Evolutionary conservation across 106 monocot species (phyloP), one percentile per base, ranked within the genome.

Genomic region (Posidonia australis): DNA sequence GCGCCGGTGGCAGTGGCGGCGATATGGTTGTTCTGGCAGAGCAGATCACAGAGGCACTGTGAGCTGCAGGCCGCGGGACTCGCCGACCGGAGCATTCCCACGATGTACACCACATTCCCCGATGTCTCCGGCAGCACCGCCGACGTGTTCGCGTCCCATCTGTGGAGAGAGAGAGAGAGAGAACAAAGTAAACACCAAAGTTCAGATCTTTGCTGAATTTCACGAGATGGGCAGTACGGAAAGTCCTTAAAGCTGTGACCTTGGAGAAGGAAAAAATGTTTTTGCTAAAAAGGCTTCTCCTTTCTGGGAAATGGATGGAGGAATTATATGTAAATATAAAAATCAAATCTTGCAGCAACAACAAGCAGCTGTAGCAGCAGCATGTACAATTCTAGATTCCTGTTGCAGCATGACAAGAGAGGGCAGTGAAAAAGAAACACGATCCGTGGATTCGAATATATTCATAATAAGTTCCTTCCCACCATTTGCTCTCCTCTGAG

Each of bases 121-220:
- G 27, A 44, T 9, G 30, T 51, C 29, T 79, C 82, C 32, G 87
- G 92, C 5, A 92, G 53, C 48, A 92, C 82, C 0, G 70, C 84
- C 21, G 92, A 92, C 12, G 76, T 76, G 70, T 92, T 87, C 32
- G 58, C 41, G 43, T 80, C 76, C 92, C 92, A 92, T 69, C 92
- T 92, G 87, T 6, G 48, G 5, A 30, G n/a, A n/a, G n/a, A 24
- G 23, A 56, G 27, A 4, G 25, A 67, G 7, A 31, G 51, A 19
- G 13, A 46, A 46, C 13, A 42, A 51, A 63, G n/a, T n/a, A n/a
- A n/a, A n/a, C n/a, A n/a, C n/a, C n/a, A n/a, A 42, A 14, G 42
- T 36, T 25, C 13, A 47, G 29, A 19, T 31, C 19, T 9, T 48
- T 48, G 10, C 3, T 48, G 47, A 5, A 18, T 47, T 47, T 47